Evolutionary conservation across 257 asterid species (phyloP).

Genomic region (Lycium ferocissimum): DNA sequence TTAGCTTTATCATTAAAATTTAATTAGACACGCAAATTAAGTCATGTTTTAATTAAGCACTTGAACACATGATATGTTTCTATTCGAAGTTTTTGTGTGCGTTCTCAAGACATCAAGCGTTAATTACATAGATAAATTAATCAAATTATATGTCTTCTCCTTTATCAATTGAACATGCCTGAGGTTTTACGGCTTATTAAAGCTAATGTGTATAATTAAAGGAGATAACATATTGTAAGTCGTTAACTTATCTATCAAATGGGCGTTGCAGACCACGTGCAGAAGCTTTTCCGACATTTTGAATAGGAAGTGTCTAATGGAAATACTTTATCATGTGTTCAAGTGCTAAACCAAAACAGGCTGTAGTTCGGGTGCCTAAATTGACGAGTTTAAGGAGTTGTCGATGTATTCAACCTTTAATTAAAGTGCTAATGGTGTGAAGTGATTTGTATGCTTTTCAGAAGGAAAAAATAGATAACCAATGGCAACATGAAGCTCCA

Average conservation of each 20-base stretch:
- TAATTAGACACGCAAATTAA: not conserved
- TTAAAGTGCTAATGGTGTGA: not conserved
- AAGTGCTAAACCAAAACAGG: not conserved
- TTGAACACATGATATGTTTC: no score
- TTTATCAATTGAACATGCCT: not conserved
- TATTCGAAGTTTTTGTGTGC: not conserved
- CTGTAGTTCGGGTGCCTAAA: no score
- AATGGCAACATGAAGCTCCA: conserved; percentile 72
- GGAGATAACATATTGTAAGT: not conserved
- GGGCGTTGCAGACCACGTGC: not conserved
- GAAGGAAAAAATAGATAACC: conserved; percentile 61
- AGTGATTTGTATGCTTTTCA: conserved; percentile 31
- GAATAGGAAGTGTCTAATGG: not conserved
- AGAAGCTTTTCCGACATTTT: not conserved
- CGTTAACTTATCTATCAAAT: not conserved
- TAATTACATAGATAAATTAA: not conserved
- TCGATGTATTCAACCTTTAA: not conserved
- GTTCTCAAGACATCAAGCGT: not conserved
- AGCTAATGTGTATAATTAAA: not conserved
- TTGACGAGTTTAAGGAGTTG: not conserved
- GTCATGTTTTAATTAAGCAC: not conserved
- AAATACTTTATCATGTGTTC: not conserved
- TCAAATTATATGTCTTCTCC: not conserved
- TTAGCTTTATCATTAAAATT: no score
- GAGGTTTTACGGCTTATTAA: not conserved